Evolutionary conservation across 2,329 filamentous ascomycete genomes (phyloP).

Genomic region (Blastomyces parvus): DNA sequence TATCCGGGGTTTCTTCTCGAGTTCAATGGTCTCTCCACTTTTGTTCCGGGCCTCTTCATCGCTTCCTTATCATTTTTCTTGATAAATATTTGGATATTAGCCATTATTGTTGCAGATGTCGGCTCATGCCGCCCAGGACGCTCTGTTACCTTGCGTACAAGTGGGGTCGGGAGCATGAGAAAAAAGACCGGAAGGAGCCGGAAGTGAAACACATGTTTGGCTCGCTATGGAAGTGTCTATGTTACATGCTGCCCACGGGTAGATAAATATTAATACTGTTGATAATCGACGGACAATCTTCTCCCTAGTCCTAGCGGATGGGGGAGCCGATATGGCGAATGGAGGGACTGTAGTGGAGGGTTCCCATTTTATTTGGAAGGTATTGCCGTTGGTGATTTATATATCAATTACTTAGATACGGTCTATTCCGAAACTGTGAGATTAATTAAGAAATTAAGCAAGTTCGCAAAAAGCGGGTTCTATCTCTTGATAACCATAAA

Average conservation of each 20-base stretch:
- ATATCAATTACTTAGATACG: not conserved
- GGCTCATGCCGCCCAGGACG: slow-evolving; percentile 15
- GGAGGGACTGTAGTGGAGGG: not conserved
- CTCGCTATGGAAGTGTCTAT: not conserved
- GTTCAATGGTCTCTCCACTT: slow-evolving; percentile 72
- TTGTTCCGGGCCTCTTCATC: slow-evolving; percentile 72
- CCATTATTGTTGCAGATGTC: slow-evolving; percentile 64
- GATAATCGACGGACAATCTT: not conserved
- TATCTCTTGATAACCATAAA: not conserved
- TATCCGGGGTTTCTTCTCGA: slow-evolving; percentile 67
- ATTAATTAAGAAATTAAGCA: not conserved
- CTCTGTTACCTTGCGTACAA: not conserved
- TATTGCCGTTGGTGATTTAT: not conserved
- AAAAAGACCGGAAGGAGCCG: not conserved
- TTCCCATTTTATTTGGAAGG: not conserved
- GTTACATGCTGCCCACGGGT: not conserved
- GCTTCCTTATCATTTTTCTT: slow-evolving; percentile 70
- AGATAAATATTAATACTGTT: not conserved
- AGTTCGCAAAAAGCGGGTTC: not conserved
- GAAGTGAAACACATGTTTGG: not conserved
- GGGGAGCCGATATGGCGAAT: not conserved
- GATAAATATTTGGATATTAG: slow-evolving; percentile 79
- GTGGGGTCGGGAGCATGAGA: no score
- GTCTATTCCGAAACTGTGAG: not conserved
- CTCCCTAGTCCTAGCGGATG: not conserved